Percentiles rank a stretch among this genome's conserved stretches.
These are phyloP conservation scores for Apiospora saccharicola DNA, from an alignment of 2,329 filamentous ascomycete species.

Conservation along the genomic window DNA sequence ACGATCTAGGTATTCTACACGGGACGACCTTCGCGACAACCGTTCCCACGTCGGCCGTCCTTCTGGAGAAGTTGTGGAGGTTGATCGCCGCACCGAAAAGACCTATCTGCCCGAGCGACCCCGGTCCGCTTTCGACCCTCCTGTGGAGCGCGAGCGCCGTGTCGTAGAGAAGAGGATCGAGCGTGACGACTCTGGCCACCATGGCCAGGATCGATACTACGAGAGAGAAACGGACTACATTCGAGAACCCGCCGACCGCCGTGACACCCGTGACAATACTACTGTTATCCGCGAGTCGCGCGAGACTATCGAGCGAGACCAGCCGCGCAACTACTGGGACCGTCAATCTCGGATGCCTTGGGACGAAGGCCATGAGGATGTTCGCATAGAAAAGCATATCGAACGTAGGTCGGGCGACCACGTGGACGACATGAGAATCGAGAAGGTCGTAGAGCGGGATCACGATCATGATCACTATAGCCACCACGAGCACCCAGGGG, in stretches of 20 bases:
- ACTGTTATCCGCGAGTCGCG: constrained; percentile 52
- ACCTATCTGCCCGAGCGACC: constrained; percentile 56
- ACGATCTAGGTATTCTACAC: constrained; percentile 50
- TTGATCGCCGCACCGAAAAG: constrained; percentile 51
- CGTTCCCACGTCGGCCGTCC: constrained; percentile 44
- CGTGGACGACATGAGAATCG: constrained; percentile 41
- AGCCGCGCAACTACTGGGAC: constrained; percentile 52
- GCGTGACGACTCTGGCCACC: constrained; percentile 31
- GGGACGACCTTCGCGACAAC: constrained; percentile 27
- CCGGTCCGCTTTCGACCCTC: constrained; percentile 57
- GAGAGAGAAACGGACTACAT: constrained; percentile 35
- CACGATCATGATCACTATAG: constrained; percentile 36
- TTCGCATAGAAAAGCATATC: constrained; percentile 51
- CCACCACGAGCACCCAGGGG: constrained; percentile 54
- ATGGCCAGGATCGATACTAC: constrained; percentile 25
- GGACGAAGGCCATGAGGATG: constrained; percentile 47
- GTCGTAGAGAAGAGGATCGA: constrained; percentile 44
- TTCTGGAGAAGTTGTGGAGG: constrained; percentile 51
- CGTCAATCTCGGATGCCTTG: constrained; percentile 45
- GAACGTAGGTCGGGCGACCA: constrained; percentile 38
- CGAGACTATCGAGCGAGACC: constrained; percentile 50
- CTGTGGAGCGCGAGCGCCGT: constrained; percentile 36
- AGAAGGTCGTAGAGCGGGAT: constrained; percentile 39
- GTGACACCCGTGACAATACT: not conserved
- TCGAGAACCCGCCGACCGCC: constrained; percentile 39